phyloP scores from a whole-genome alignment of 2,329 filamentous ascomycete genomes.

The Biscogniauxia sp. region DNA sequence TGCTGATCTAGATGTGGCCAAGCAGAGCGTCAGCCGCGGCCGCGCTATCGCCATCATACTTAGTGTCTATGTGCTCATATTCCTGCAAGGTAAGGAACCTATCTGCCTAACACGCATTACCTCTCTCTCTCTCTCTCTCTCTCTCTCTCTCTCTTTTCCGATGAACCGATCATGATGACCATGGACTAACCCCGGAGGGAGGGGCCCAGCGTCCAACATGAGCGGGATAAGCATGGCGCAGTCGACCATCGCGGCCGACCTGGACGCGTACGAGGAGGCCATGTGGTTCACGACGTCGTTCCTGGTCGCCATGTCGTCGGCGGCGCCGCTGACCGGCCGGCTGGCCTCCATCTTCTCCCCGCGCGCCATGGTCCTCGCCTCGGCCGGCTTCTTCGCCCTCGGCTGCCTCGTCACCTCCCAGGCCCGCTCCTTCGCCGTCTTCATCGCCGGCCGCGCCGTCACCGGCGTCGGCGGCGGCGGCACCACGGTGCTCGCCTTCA shows the following conservation, averaged over 20 bases:
- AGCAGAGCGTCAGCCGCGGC: slow-evolving; percentile 28
- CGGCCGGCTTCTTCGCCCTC: slow-evolving; percentile 55
- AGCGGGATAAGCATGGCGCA: slow-evolving; percentile 80
- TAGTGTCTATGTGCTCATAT: slow-evolving; percentile 56
- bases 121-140: too few species aligned
- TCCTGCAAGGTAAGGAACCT: slow-evolving; percentile 50
- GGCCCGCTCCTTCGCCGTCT: slow-evolving; percentile 57
- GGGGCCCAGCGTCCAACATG: slow-evolving; percentile 60
- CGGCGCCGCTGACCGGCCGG: slow-evolving; percentile 69
- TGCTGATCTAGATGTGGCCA: slow-evolving; percentile 26
- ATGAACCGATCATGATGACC: background rate
- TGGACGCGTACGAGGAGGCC: slow-evolving; percentile 69
- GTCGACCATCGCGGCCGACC: slow-evolving; percentile 70
- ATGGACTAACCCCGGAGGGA: too few species aligned
- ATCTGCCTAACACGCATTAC: background rate
- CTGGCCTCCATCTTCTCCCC: slow-evolving; percentile 73
- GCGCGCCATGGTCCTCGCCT: slow-evolving; percentile 60
- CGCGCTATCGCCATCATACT: slow-evolving; percentile 47
- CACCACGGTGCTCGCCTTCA: slow-evolving; percentile 69
- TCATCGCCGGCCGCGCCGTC: slow-evolving; percentile 67
- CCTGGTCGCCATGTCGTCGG: slow-evolving; percentile 58
- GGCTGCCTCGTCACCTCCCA: slow-evolving; percentile 65
- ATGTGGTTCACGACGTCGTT: slow-evolving; percentile 83
- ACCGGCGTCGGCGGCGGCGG: slow-evolving; percentile 69
- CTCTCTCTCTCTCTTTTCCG: background rate